Evolutionary conservation across 169 alveolate species (phyloP), one percentile per base, ranked within the genome.

Genomic region (Eimeria brunetti): DNA sequence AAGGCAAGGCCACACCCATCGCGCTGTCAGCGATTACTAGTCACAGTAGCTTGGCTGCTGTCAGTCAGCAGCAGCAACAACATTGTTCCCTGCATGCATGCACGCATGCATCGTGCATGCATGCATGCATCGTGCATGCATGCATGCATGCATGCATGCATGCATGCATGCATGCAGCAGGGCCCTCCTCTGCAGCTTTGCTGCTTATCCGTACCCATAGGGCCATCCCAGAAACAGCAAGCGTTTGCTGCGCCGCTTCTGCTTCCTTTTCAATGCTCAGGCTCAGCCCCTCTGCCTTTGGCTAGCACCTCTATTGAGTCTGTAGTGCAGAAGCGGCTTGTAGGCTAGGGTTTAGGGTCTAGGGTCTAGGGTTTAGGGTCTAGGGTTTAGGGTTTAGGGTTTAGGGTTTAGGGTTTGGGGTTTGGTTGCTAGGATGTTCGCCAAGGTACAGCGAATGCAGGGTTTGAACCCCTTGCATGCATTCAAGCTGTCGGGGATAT

Each of bases 311-410:
- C n/a, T n/a, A n/a, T n/a, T n/a, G n/a, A n/a, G 71, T 60, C 36
- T 60, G 71, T 14, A 69, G 27, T 56, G 64, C 64, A 56, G 64
- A 9, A 56, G 16, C 9, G 9, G 64, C 9, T 56, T 56, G 64
- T 16, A 56, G 64, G 12, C 44, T 38, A 41, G 84, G 58, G 84
- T 73, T 73, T 38, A 41, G 84, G 58, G 58, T 64, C 7, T 9
- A 12, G 64, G 64, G 64, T 9, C 18, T 56, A 56, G 64, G 64
- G 76, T 24, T 64, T 24, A 64, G 76, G 76, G 36, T 64, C 24
- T 64, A 64, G 76, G 76, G 76, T 24, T 64, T 56, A 56, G 64
- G 64, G 76, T 73, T 38, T 14, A 73, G 58, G 56, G 84, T 73
- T 38, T 38, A 73, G 84, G 84, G 84, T 73, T 73, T 73, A 73